A percentile compares a stretch with the other conserved stretches of the same genome.
phyloP scores from a whole-genome alignment of 2,329 filamentous ascomycete genomes.

The Ascomycota sp. region DNA sequence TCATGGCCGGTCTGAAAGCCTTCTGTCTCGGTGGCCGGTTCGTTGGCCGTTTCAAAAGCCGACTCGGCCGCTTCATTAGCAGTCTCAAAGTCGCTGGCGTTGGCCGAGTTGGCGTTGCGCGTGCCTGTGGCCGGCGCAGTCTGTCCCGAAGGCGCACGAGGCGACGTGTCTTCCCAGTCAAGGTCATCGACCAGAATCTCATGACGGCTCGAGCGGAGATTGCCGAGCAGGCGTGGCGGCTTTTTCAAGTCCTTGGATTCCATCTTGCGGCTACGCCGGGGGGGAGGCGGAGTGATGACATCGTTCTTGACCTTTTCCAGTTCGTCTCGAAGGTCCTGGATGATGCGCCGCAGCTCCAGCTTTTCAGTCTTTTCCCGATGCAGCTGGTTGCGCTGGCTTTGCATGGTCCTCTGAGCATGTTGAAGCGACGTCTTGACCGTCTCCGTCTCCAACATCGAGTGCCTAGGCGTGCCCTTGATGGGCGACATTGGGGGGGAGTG shows the following conservation, averaged over 20 bases:
- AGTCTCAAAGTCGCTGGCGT: constrained; percentile 54
- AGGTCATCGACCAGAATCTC: constrained; percentile 65
- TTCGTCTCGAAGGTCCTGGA: constrained; percentile 88
- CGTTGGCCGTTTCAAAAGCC: constrained; percentile 50
- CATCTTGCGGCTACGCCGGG: constrained; percentile 40
- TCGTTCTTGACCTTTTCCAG: constrained; percentile 50
- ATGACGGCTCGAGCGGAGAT: constrained; percentile 49
- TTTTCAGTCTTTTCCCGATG: constrained; percentile 98
- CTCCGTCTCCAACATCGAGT: constrained; percentile 83
- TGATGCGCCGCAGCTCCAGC: constrained; percentile 80
- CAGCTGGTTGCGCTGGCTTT: constrained; percentile 83
- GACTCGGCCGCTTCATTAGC: constrained; percentile 56
- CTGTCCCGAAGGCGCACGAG: constrained; percentile 6
- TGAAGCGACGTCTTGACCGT: constrained; percentile 85
- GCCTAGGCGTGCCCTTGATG: constrained; percentile 75
- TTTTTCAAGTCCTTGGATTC: constrained; percentile 60
- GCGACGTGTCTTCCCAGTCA: constrained; percentile 63
- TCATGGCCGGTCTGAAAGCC: constrained; percentile 91
- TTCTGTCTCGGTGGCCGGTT: constrained; percentile 72
- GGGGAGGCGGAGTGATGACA: constrained; percentile 19
- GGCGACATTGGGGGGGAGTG: constrained; percentile 82
- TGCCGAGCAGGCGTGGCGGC: constrained; percentile 57
- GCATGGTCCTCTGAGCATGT: constrained; percentile 90
- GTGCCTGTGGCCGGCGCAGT: constrained; percentile 3
- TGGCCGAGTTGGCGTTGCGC: constrained; percentile 12